These are phyloP conservation scores for Linderniella brevidens DNA, from an alignment of 257 asterid genomes.

Conservation along the genomic window DNA sequence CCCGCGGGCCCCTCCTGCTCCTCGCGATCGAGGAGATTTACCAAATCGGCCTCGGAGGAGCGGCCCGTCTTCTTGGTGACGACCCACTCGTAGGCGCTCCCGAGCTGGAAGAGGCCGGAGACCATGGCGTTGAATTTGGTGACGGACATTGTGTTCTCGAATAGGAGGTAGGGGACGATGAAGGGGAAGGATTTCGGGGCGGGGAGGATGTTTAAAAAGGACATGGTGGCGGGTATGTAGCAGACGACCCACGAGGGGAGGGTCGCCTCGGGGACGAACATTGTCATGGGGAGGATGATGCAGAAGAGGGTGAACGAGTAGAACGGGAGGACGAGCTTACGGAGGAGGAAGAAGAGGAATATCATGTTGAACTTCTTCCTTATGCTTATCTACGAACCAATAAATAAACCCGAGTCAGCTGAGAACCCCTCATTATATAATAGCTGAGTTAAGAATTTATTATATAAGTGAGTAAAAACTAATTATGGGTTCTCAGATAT, in stretches of 20 bases:
- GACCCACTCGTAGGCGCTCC: slow-evolving; percentile 86
- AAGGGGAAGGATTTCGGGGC: slow-evolving; percentile 83
- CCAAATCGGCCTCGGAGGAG: slow-evolving; percentile 68
- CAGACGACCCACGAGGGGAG: slow-evolving; percentile 84
- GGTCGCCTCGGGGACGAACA: slow-evolving; percentile 80
- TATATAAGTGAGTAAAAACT: too few species aligned
- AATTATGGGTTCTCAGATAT: too few species aligned
- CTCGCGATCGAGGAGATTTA: slow-evolving; percentile 17
- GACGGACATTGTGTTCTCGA: slow-evolving; percentile 91
- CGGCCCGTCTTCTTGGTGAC: slow-evolving; percentile 83
- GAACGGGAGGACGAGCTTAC: slow-evolving; percentile 75
- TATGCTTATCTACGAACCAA: background rate
- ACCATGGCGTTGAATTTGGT: slow-evolving; percentile 91
- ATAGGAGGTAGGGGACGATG: slow-evolving; percentile 73
- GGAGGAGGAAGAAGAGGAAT: slow-evolving; percentile 48
- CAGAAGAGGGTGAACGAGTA: slow-evolving; percentile 84
- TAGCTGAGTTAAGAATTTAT: too few species aligned
- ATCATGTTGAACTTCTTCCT: slow-evolving; percentile 11
- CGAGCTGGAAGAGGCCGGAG: slow-evolving; percentile 86
- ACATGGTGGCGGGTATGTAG: slow-evolving; percentile 60
- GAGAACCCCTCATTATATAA: too few species aligned
- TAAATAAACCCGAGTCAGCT: too few species aligned
- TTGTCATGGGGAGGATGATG: slow-evolving; percentile 81
- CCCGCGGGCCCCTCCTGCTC: slow-evolving; percentile 20
- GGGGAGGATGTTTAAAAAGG: slow-evolving; percentile 62